Evolutionary conservation across 2,329 filamentous ascomycete genomes (phyloP).

Genomic region (Geosmithia morbida): DNA sequence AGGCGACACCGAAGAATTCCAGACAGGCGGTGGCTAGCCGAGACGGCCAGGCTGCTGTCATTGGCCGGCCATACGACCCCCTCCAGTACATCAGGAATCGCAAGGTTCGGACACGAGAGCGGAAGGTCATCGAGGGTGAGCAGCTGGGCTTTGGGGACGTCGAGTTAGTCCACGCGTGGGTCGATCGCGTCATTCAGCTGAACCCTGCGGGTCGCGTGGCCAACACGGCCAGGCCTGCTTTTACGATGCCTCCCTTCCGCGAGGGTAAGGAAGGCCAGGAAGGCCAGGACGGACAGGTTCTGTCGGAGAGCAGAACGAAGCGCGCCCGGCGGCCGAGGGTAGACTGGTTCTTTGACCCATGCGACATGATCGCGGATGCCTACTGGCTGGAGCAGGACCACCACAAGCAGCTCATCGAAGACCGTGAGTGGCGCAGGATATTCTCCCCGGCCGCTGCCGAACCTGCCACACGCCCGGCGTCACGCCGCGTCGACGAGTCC

Average conservation of each 20-base stretch:
- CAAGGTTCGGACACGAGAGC: constrained; percentile 67
- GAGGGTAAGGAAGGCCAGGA: constrained; percentile 29
- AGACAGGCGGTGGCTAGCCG: constrained; percentile 7
- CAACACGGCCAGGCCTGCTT: background rate
- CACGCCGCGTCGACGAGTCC: constrained; percentile 14
- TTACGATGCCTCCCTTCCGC: constrained; percentile 27
- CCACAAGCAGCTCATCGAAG: constrained; percentile 71
- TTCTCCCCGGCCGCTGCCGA: constrained; percentile 32
- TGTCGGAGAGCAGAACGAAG: constrained; percentile 20
- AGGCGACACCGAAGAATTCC: too few relatives aligned
- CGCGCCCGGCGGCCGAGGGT: constrained; percentile 61
- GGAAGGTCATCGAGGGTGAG: constrained; percentile 59
- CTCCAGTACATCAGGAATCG: constrained; percentile 86
- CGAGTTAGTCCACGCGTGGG: constrained; percentile 58
- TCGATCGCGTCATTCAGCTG: constrained; percentile 32
- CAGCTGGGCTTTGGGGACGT: constrained; percentile 66
- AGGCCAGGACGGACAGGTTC: background rate
- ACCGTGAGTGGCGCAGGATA: constrained; percentile 60
- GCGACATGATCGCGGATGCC: constrained; percentile 76
- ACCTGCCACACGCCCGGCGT: constrained; percentile 12
- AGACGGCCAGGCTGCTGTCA: constrained; percentile 13
- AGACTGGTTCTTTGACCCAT: constrained; percentile 73
- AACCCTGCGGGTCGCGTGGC: background rate
- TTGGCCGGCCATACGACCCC: constrained; percentile 74
- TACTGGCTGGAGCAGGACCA: constrained; percentile 78